Evolutionary conservation across 495 filamentous ascomycete genomes (phyloP).

Genomic region (Tuber brumale): DNA sequence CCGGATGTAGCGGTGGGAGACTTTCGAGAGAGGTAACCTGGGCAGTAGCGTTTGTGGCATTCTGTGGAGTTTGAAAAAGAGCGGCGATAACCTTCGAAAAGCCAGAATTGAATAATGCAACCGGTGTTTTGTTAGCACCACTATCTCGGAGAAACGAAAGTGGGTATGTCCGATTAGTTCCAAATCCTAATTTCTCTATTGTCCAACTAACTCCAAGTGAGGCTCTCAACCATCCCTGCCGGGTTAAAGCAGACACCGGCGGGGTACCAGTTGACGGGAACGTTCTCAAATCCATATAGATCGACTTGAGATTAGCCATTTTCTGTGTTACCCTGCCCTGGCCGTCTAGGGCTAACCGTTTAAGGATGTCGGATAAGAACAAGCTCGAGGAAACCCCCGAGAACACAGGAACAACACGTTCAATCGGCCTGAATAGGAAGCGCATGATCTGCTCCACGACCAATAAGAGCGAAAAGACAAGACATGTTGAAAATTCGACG

Average conservation of each 20-base stretch:
- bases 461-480: slow-evolving; percentile 54
- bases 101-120: slow-evolving; percentile 32
- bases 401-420: slow-evolving; percentile 45
- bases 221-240: slow-evolving; percentile 34
- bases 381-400: slow-evolving; percentile 45
- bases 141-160: slow-evolving; percentile 17
- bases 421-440: slow-evolving; percentile 47
- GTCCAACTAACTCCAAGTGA: slow-evolving; percentile 26
- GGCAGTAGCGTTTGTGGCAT: slow-evolving; percentile 14
- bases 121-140: slow-evolving; percentile 30
- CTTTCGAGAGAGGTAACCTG: not conserved
- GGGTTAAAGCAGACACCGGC: slow-evolving; percentile 33
- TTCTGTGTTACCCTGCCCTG: slow-evolving; percentile 46
- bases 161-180: slow-evolving; percentile 26
- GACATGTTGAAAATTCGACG: slow-evolving; percentile 55
- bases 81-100: slow-evolving; percentile 24
- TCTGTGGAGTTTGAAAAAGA: slow-evolving; percentile 23
- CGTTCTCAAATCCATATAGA: slow-evolving; percentile 25
- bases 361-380: slow-evolving; percentile 44
- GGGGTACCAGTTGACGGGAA: slow-evolving; percentile 37
- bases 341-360: slow-evolving; percentile 41
- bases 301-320: slow-evolving; percentile 34
- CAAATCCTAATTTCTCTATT: slow-evolving; percentile 35
- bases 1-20: slow-evolving; percentile 3
- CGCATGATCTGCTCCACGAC: slow-evolving; percentile 48